A percentile compares a stretch with the other conserved stretches of the same genome.
phyloP scores from a whole-genome alignment of 805 yeast species.

The Candida railenensis region DNA sequence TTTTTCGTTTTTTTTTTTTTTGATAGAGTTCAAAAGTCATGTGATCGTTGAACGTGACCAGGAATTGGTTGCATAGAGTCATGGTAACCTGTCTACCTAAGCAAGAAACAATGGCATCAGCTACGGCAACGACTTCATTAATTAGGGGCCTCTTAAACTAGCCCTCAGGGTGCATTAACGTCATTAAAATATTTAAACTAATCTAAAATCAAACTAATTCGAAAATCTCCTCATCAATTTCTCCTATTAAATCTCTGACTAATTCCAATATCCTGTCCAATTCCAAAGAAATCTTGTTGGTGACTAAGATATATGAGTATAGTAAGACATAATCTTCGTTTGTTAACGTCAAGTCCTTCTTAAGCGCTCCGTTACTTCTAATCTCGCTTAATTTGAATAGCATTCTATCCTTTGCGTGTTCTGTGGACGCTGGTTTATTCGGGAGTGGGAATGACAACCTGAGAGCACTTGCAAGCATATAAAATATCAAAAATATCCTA shows the following conservation, averaged over 20 bases:
- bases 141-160: too few relatives aligned
- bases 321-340: constrained; percentile 77
- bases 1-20: not conserved
- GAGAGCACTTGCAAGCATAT: constrained; percentile 76
- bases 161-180: not conserved
- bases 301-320: constrained; percentile 72
- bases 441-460: constrained; percentile 77
- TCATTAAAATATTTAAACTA: not conserved
- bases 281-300: constrained; percentile 65
- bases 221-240: constrained; percentile 61
- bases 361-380: constrained; percentile 31
- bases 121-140: too few relatives aligned
- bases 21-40: too few relatives aligned
- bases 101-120: too few relatives aligned
- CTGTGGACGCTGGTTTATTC: constrained; percentile 72
- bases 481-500: constrained; percentile 71
- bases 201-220: constrained; percentile 31
- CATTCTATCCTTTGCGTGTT: constrained; percentile 69
- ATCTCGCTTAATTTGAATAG: constrained; percentile 63
- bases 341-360: constrained; percentile 33
- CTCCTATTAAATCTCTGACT: constrained; percentile 62
- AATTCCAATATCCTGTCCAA: constrained; percentile 54
- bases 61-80: too few relatives aligned
- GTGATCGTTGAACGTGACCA: too few relatives aligned
- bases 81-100: too few relatives aligned